Evolutionary conservation across 805 yeast species (phyloP).

Genomic region (Ogataea angusta): DNA sequence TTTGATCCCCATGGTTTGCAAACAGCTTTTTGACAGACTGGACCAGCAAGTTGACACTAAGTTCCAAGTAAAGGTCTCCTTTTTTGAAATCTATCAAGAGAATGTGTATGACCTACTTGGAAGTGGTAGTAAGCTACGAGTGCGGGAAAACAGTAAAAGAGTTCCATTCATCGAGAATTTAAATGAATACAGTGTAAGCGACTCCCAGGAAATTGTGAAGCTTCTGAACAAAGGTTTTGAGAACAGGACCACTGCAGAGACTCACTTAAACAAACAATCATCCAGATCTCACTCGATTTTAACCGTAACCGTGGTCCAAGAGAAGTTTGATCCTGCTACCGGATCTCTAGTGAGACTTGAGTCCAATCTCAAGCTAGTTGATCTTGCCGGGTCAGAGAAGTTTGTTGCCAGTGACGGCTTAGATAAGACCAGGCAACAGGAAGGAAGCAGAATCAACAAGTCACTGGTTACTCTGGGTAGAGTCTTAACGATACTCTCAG

Average conservation of each 20-base stretch:
- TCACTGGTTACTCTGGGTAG: conserved; percentile 77
- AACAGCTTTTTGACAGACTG: conserved; percentile 47
- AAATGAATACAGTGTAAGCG: conserved; percentile 47
- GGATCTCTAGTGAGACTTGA: conserved; percentile 32
- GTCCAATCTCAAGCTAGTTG: conserved; percentile 68
- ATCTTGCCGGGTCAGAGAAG: conserved; percentile 79
- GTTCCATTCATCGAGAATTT: conserved; percentile 75
- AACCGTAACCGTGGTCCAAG: conserved; percentile 59
- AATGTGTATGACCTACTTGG: conserved; percentile 62
- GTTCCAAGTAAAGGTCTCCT: conserved; percentile 51
- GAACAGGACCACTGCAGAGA: conserved; percentile 65
- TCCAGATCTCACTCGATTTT: conserved; percentile 82
- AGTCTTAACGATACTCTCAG: conserved; percentile 48
- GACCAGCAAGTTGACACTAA: conserved; percentile 32
- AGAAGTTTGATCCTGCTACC: conserved; percentile 39
- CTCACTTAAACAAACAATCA: conserved; percentile 67
- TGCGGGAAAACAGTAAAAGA: conserved; percentile 58
- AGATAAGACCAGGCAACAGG: conserved; percentile 57
- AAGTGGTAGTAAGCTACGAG: conserved; percentile 36
- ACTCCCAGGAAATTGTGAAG: conserved; percentile 46
- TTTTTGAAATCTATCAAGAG: conserved; percentile 76
- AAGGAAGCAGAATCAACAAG: conserved; percentile 75
- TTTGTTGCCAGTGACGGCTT: conserved; percentile 51
- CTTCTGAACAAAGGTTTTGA: conserved; percentile 50
- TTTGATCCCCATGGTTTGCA: conserved; percentile 59